Evolutionary conservation across 2,329 filamentous ascomycete species (phyloP).

Genomic region (Phialophora expanda): DNA sequence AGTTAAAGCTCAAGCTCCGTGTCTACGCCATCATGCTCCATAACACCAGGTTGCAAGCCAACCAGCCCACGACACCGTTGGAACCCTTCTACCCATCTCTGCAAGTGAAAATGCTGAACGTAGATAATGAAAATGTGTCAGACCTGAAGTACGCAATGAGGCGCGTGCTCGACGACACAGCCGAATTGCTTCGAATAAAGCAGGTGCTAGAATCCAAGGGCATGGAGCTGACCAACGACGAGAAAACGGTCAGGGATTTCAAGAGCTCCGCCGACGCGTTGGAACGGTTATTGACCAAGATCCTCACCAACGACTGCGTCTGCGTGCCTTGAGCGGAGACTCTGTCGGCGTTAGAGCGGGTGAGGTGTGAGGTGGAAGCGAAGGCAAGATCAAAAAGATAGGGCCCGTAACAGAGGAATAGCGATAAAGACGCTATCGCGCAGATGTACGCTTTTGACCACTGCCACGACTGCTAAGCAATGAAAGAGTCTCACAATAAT

Average conservation of each 20-base stretch:
- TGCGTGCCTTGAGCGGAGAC: not conserved
- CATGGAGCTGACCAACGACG: not conserved
- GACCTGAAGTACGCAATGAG: not conserved
- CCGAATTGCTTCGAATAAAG: not conserved
- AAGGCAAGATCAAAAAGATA: not conserved
- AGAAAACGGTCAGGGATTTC: not conserved
- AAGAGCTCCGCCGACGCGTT: not conserved
- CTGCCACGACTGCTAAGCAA: too few relatives aligned
- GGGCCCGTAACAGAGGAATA: too few relatives aligned
- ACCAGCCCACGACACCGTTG: not conserved
- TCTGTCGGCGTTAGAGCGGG: not conserved
- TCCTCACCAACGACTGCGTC: not conserved
- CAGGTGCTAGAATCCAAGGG: constrained; percentile 1
- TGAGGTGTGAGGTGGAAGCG: not conserved
- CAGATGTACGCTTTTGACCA: too few relatives aligned
- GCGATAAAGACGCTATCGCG: too few relatives aligned
- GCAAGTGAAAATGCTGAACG: not conserved
- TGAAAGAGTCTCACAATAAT: too few relatives aligned
- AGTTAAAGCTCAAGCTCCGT: constrained; percentile 2
- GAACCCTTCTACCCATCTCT: constrained; percentile 3
- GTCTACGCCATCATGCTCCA: constrained; percentile 2
- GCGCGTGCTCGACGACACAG: not conserved
- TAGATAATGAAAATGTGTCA: constrained; percentile 4
- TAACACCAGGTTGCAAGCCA: not conserved
- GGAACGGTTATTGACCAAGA: constrained; percentile 8